Percentiles rank a stretch among this genome's conserved stretches.
Evolutionary conservation across 805 yeast species (phyloP).

Genomic region (Wickerhamomyces kurtzmanii): DNA sequence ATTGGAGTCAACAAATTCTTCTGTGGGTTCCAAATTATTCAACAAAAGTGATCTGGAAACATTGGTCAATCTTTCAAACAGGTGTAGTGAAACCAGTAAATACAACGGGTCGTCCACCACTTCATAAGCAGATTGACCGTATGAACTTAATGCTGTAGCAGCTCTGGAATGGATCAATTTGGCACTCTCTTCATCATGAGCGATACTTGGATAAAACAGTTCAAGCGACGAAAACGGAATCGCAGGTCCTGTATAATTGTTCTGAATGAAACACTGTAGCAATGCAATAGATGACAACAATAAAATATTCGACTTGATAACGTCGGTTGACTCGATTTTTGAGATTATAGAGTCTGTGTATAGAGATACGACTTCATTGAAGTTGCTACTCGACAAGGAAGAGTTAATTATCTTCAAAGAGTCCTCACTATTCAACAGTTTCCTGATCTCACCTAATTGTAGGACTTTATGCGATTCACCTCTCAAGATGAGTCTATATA

Average conservation of each 20-base stretch:
- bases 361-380: too few species aligned
- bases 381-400: too few species aligned
- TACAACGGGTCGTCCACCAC: slow-evolving; percentile 41
- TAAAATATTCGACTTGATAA: slow-evolving; percentile 3
- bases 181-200: slow-evolving; percentile 7
- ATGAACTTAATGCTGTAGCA: slow-evolving; percentile 34
- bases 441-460: too few species aligned
- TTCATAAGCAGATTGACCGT: slow-evolving; percentile 67
- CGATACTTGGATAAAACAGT: slow-evolving; percentile 11
- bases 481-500: too few species aligned
- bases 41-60: slow-evolving; percentile 19
- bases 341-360: too few species aligned
- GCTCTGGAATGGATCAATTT: too few species aligned
- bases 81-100: slow-evolving; percentile 29
- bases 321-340: too few species aligned
- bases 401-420: too few species aligned
- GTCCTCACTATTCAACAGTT: too few species aligned
- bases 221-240: slow-evolving; percentile 26
- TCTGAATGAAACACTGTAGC: slow-evolving; percentile 61
- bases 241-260: slow-evolving; percentile 79
- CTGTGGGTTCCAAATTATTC: slow-evolving; percentile 15
- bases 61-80: slow-evolving; percentile 30
- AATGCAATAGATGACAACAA: slow-evolving; percentile 41
- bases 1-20: slow-evolving; percentile 14
- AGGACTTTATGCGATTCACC: too few species aligned